These are phyloP conservation scores for Naumovozyma baii DNA, from an alignment of 805 yeast species.

Conservation along the genomic window DNA sequence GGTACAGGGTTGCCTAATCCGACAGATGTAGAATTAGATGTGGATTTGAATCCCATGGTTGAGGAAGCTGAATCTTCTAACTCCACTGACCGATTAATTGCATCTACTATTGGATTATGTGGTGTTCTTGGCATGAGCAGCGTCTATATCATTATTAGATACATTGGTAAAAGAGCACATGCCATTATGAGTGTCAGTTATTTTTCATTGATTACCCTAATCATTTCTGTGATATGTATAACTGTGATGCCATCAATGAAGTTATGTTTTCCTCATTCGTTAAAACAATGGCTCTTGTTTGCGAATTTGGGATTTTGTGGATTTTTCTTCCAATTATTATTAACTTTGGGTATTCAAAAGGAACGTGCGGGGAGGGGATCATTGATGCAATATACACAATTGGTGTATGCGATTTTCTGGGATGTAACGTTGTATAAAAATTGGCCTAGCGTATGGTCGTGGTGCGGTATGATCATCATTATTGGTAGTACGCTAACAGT, in stretches of 20 bases:
- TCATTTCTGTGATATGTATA: constrained; percentile 46
- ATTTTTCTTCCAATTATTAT: constrained; percentile 66
- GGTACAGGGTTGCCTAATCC: constrained; percentile 28
- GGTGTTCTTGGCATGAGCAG: constrained; percentile 64
- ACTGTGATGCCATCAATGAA: constrained; percentile 46
- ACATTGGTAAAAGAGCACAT: constrained; percentile 70
- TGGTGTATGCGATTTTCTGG: constrained; percentile 70
- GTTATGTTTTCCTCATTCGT: constrained; percentile 52
- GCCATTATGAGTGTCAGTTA: constrained; percentile 72
- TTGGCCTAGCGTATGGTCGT: constrained; percentile 58
- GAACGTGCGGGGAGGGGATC: constrained; percentile 71
- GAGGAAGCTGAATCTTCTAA: constrained; percentile 39
- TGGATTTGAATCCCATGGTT: neutral
- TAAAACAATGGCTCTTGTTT: constrained; percentile 58
- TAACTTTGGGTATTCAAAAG: constrained; percentile 76
- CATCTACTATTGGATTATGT: constrained; percentile 50
- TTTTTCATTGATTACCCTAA: constrained; percentile 52
- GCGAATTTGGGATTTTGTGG: constrained; percentile 62
- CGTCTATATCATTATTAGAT: constrained; percentile 62
- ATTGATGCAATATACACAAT: constrained; percentile 63
- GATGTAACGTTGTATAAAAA: constrained; percentile 66
- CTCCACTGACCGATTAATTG: constrained; percentile 48
- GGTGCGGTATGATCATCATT: constrained; percentile 61
- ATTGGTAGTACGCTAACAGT: constrained; percentile 55
- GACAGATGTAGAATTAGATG: neutral